Percentiles rank a stretch among this genome's conserved stretches.
Conservation (phyloP, 352 stramenopile species). For the Thalassiosira livingstoniorum region DNA sequence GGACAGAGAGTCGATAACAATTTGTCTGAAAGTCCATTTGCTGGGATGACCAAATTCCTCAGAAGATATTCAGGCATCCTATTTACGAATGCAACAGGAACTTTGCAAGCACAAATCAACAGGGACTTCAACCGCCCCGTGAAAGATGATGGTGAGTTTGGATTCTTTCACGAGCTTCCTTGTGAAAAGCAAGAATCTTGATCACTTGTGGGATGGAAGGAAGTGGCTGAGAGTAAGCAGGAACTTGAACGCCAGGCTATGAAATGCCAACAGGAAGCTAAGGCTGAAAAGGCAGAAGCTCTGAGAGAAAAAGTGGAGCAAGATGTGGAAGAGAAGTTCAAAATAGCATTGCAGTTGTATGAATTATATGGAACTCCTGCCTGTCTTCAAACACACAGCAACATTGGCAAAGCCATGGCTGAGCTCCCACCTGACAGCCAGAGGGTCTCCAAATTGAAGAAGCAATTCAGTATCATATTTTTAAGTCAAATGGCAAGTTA, state of each 20-base stretch:
- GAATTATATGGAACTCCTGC: neutral
- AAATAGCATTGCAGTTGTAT: neutral
- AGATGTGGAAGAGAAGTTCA: neutral
- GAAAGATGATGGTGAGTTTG: neutral
- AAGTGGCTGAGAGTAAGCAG: too few species aligned
- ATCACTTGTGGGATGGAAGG: neutral
- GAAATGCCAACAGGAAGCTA: neutral
- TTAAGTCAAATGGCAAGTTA: too few species aligned
- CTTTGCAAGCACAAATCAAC: neutral
- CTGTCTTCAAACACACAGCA: neutral
- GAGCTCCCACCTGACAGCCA: neutral
- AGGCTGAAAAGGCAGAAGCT: neutral
- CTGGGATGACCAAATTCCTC: neutral
- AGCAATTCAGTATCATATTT: neutral
- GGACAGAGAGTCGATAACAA: constrained; percentile 1
- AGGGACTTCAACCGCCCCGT: neutral
- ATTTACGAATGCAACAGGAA: constrained; percentile 3
- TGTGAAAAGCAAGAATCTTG: neutral
- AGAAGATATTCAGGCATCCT: constrained; percentile 6
- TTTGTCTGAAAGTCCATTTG: constrained; percentile 7
- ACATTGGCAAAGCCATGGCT: too few species aligned
- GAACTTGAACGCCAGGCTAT: neutral
- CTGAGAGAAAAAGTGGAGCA: neutral
- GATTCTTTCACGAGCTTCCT: neutral
- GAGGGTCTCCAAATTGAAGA: neutral